Evolutionary conservation across 345 rosid genomes (phyloP), one percentile per base, ranked within the genome.

Genomic region (Clausena lansium): DNA sequence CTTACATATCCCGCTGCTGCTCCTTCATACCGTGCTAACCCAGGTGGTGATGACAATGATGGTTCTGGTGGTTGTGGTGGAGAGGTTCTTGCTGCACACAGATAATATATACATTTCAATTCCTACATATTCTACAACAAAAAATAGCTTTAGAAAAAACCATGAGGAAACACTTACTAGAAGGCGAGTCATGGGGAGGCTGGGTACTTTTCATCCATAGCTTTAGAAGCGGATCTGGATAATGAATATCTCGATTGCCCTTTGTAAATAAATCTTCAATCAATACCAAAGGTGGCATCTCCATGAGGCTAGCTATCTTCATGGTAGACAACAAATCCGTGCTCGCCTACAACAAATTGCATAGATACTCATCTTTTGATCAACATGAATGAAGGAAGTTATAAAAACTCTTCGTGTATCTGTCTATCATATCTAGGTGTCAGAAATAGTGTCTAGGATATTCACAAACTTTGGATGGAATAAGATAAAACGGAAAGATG

Each of bases 151-250:
- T 71, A 45, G 72, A 76, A 71, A 5, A 41, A 70, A 70, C 47
- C 38, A n/a, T 41, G 58, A 71, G 67, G 77, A 76, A 79, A 76
- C 68, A 32, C 84, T 81, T 73, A 92, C 97, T 91, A 68, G 94
- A 81, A 81, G 93, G 84, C 9, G 89, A 86, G 72, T 86, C 84
- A 66, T 86, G 90, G 28, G 47, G 86, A 82, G 83, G 88, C 54
- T 79, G 88, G 39, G 83, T 85, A 81, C 88, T 84, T 87, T 79
- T 90, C 63, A 36, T 86, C 96, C 97, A 93, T 41, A 89, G 90
- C 83, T 90, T 85, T 70, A 85, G 61, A 25, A 93, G 90, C 61
- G 91, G 85, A 69, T 83, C 88, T 32, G 95, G 97, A 83, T 95
- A 95, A 73, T 85, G 72, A 60, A 84, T 70, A 13, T 85, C 82